phyloP scores from a whole-genome alignment of 495 filamentous ascomycete species.

The Lophiostoma macrostomum region DNA sequence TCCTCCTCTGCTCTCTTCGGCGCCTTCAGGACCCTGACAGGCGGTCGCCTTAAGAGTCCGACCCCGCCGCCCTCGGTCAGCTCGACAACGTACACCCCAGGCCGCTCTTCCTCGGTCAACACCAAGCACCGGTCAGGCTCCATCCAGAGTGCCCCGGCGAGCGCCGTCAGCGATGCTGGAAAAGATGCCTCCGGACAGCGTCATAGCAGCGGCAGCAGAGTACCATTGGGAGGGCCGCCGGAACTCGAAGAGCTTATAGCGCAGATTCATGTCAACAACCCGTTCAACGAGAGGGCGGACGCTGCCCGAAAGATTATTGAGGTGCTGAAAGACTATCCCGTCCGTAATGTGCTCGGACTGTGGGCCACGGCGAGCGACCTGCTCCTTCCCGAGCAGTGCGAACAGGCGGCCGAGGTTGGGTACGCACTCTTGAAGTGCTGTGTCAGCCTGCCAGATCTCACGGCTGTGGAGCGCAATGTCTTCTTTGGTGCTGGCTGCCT shows the following conservation, averaged over 20 bases:
- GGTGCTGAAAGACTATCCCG: slow-evolving; percentile 30
- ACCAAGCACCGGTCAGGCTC: not conserved
- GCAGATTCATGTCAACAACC: slow-evolving; percentile 19
- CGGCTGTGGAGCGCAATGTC: slow-evolving; percentile 61
- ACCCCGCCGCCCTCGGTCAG: slow-evolving; percentile 20
- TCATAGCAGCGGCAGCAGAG: not conserved
- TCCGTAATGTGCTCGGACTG: slow-evolving; percentile 48
- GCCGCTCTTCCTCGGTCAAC: slow-evolving; percentile 10
- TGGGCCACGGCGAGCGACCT: slow-evolving; percentile 66
- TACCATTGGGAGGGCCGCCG: slow-evolving; percentile 21
- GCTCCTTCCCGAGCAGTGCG: slow-evolving; percentile 53
- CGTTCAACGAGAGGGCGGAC: slow-evolving; percentile 5
- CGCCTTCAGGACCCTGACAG: slow-evolving; percentile 30
- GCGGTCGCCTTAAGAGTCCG: slow-evolving; percentile 22
- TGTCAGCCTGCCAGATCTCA: slow-evolving; percentile 56
- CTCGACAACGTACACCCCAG: slow-evolving; percentile 11
- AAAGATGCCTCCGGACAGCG: not conserved
- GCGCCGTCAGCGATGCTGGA: not conserved
- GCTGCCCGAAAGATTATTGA: slow-evolving; percentile 20
- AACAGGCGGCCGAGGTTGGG: slow-evolving; percentile 53
- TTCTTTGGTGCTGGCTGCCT: slow-evolving; percentile 60
- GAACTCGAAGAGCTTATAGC: slow-evolving; percentile 22
- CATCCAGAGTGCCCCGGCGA: slow-evolving; percentile 1
- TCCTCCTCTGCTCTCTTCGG: slow-evolving; percentile 30
- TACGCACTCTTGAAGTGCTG: slow-evolving; percentile 65